Evolutionary conservation across 192 early-diverging fungal species (phyloP).

Genomic region (Phycomyces nitens): DNA sequence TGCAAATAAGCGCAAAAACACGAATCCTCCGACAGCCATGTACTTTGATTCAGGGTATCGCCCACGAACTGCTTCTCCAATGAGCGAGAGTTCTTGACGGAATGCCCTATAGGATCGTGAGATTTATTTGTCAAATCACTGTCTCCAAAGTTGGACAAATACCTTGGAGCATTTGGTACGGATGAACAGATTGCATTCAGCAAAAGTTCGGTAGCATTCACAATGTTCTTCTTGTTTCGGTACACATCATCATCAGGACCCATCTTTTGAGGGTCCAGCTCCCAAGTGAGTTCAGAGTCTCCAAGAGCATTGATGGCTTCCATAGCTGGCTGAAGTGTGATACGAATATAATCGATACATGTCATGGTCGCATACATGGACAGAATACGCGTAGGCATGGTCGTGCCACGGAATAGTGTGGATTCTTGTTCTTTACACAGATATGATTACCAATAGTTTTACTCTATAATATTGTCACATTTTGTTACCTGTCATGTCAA

Average conservation of each 20-base stretch:
- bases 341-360: constrained; percentile 75
- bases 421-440: constrained; percentile 42
- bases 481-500: constrained; percentile 59
- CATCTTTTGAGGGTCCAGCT: constrained; percentile 82
- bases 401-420: constrained; percentile 87
- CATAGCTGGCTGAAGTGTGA: constrained; percentile 73
- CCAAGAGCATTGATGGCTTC: constrained; percentile 48
- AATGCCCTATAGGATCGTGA: constrained; percentile 42
- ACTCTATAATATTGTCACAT: too few relatives aligned
- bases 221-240: constrained; percentile 73
- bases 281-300: constrained; percentile 60
- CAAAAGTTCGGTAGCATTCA: constrained; percentile 65
- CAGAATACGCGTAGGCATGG: constrained; percentile 81
- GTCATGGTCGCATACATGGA: constrained; percentile 73
- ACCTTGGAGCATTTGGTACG: constrained; percentile 58
- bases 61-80: constrained; percentile 69
- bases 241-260: constrained; percentile 55
- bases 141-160: not conserved
- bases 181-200: constrained; percentile 81
- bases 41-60: constrained; percentile 81
- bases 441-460: not conserved
- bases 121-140: too few relatives aligned
- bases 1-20: constrained; percentile 93
- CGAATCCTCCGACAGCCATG: constrained; percentile 88
- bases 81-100: constrained; percentile 75